These are phyloP conservation scores for Naganishia liquefaciens DNA, from an alignment of 1,284 basidiomycete species.

Conservation along the genomic window DNA sequence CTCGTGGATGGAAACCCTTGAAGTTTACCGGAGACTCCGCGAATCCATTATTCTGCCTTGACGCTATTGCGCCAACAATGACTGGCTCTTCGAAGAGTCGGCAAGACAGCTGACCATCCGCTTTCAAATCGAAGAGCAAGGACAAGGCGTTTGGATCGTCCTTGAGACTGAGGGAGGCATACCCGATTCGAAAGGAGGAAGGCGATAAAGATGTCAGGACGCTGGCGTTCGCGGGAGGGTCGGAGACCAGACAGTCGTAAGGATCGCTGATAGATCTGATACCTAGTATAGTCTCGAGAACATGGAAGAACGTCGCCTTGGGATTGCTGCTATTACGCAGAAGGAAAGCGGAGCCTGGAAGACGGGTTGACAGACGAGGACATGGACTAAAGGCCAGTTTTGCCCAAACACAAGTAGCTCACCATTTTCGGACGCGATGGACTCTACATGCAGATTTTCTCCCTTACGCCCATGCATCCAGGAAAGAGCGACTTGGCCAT, in stretches of 20 bases:
- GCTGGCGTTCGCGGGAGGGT: background rate
- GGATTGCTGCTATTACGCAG: background rate
- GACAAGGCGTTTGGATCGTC: background rate
- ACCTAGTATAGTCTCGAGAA: slow-evolving; percentile 13
- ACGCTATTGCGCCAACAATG: background rate
- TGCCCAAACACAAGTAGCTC: background rate
- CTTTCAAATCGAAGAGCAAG: background rate
- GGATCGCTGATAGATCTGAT: slow-evolving; percentile 10
- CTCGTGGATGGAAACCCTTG: background rate
- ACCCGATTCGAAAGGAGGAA: background rate
- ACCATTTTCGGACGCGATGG: background rate
- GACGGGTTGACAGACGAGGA: background rate
- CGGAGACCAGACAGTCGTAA: slow-evolving; percentile 4
- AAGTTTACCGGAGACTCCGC: too few species aligned
- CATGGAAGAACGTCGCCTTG: slow-evolving; percentile 13
- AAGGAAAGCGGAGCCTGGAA: background rate
- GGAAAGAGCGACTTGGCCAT: slow-evolving; percentile 15
- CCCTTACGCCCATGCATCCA: slow-evolving; percentile 24
- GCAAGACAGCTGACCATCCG: slow-evolving; percentile 3
- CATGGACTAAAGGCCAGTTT: background rate
- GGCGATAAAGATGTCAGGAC: background rate
- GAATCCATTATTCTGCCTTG: background rate
- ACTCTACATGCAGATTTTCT: background rate
- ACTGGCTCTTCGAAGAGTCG: background rate
- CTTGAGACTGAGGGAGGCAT: background rate